phyloP scores from a whole-genome alignment of 1,139 yeast genomes.

The Nakaseomyces delphensis region DNA sequence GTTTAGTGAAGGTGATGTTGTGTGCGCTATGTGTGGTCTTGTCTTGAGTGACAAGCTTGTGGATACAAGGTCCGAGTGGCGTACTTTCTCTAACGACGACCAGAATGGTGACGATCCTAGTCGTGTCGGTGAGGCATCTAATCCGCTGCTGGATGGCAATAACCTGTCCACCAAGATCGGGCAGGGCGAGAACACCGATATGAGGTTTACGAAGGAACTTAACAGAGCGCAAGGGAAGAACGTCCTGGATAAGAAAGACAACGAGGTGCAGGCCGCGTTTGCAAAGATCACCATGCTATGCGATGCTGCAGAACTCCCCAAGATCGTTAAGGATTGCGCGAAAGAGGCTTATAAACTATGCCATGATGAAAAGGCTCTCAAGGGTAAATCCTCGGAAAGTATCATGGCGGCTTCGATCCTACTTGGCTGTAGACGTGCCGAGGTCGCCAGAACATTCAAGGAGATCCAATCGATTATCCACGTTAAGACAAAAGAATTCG shows the following conservation, averaged over 20 bases:
- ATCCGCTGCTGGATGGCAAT: slow-evolving; percentile 84
- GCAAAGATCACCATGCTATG: slow-evolving; percentile 92
- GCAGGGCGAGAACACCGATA: slow-evolving; percentile 60
- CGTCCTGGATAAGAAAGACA: slow-evolving; percentile 78
- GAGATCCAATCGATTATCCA: slow-evolving; percentile 94
- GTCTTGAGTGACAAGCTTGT: slow-evolving; percentile 88
- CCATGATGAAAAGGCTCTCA: slow-evolving; percentile 74
- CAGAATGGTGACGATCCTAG: slow-evolving; percentile 98
- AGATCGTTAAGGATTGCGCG: slow-evolving; percentile 94
- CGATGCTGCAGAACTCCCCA: slow-evolving; percentile 91
- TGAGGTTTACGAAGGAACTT: slow-evolving; percentile 70
- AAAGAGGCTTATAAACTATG: slow-evolving; percentile 92
- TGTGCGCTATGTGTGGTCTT: slow-evolving; percentile 92
- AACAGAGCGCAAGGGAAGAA: slow-evolving; percentile 84
- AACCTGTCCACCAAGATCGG: slow-evolving; percentile 91
- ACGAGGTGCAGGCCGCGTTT: slow-evolving; percentile 81
- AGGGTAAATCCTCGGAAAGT: slow-evolving; percentile 88
- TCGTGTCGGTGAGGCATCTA: slow-evolving; percentile 99
- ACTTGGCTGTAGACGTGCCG: slow-evolving; percentile 90
- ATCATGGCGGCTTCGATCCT: slow-evolving; percentile 96
- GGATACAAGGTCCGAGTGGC: slow-evolving; percentile 96
- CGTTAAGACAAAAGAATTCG: slow-evolving; percentile 91
- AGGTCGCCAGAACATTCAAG: slow-evolving; percentile 89
- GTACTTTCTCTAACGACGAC: slow-evolving; percentile 94
- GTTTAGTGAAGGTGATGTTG: slow-evolving; percentile 95